These are phyloP conservation scores for Ormosia semicastrata DNA, from an alignment of 306 rosid species.

Conservation along the genomic window DNA sequence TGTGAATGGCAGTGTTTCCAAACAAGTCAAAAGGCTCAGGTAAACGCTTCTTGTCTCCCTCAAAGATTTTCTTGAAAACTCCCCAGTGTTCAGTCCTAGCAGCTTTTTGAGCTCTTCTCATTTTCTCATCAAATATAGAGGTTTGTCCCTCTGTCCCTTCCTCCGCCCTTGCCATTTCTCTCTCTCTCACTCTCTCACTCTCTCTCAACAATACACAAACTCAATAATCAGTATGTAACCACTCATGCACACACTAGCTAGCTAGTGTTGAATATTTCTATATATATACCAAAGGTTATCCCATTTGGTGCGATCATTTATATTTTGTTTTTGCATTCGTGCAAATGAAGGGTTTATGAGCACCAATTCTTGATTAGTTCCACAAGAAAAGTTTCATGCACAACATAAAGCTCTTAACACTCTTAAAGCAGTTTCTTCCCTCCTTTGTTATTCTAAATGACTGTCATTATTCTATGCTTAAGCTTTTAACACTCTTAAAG, in stretches of 20 bases:
- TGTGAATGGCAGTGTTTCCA: conserved; percentile 18
- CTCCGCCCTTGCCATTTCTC: background rate
- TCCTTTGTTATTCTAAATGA: background rate
- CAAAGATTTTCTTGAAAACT: background rate
- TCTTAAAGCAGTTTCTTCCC: no score
- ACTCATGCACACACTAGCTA: no score
- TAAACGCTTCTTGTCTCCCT: background rate
- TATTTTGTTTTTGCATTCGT: background rate
- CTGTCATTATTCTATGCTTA: background rate
- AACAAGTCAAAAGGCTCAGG: background rate
- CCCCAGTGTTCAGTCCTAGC: background rate
- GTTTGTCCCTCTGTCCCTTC: background rate
- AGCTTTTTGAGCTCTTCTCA: background rate
- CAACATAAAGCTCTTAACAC: no score
- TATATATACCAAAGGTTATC: no score
- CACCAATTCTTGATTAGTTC: background rate
- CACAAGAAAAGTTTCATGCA: background rate
- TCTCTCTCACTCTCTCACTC: background rate
- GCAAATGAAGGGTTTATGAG: background rate
- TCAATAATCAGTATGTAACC: no score
- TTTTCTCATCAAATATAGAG: conserved; percentile 2
- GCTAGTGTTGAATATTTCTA: background rate
- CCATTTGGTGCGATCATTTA: no score
- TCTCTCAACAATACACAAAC: background rate
- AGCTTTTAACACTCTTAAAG: no score